phyloP scores from a whole-genome alignment of 2,329 filamentous ascomycete genomes.

The Dothistroma septosporum region DNA sequence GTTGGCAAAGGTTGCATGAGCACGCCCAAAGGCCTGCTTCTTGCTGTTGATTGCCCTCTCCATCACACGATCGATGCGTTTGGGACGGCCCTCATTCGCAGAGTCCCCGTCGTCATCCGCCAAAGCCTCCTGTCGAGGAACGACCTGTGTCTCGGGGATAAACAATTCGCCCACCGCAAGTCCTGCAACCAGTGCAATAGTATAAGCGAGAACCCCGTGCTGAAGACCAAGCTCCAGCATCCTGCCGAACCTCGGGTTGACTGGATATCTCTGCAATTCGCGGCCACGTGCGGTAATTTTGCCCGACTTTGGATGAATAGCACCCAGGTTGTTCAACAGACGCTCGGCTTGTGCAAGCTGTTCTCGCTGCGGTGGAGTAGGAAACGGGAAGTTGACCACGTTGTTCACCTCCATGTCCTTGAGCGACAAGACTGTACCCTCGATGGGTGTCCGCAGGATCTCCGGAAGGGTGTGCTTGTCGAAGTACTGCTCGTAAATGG shows the following conservation, averaged over 20 bases:
- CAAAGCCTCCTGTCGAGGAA: conserved; percentile 35
- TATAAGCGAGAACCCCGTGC: conserved; percentile 77
- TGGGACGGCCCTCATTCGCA: background rate
- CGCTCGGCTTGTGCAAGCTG: conserved; percentile 80
- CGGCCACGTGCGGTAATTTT: conserved; percentile 74
- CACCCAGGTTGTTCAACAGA: conserved; percentile 78
- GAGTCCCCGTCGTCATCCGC: conserved; percentile 35
- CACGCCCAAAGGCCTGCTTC: conserved; percentile 61
- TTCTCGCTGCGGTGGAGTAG: conserved; percentile 75
- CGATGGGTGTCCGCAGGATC: conserved; percentile 83
- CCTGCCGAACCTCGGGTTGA: conserved; percentile 84
- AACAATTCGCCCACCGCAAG: conserved; percentile 87
- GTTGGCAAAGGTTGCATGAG: conserved; percentile 72
- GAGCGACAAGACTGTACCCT: conserved; percentile 82
- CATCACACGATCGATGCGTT: conserved; percentile 10
- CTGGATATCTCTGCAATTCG: conserved; percentile 81
- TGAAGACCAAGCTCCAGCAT: conserved; percentile 86
- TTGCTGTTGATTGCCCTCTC: conserved; percentile 7
- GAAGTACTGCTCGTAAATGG: conserved; percentile 88
- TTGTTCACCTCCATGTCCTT: conserved; percentile 91
- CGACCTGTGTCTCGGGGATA: conserved; percentile 72
- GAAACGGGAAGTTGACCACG: conserved; percentile 92
- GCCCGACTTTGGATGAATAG: conserved; percentile 61
- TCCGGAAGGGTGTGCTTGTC: conserved; percentile 82
- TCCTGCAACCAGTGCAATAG: conserved; percentile 81